Evolutionary conservation across 495 filamentous ascomycete species (phyloP), one percentile per base, ranked within the genome.

Genomic region (Aspergillus homomorphus): DNA sequence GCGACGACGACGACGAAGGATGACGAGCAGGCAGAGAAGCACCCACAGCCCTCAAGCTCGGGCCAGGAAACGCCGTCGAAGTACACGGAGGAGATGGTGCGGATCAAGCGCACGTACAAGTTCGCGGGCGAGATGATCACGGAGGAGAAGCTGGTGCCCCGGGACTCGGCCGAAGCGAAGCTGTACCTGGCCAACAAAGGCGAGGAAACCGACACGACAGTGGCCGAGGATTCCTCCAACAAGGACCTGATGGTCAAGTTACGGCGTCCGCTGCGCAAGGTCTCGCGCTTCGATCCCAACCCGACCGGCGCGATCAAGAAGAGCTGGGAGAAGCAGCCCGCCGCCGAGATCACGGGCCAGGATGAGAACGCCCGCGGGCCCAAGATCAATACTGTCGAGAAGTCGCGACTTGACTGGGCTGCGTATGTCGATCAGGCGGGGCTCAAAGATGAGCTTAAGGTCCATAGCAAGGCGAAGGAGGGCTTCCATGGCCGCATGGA

Each of bases 351-450:
- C 22, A 55, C 54, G 20, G 59, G 56, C 15, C 53, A 57, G 46
- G 66, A 65, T 43, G 65, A 68, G 30, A 69, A 74, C 61, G 78
- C 79, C 4, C 81, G 81, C 56, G 87, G 89, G 48, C 85, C 87
- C 68, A 97, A 97, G 67, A 82, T 98, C 67, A 98, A 96, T 69
- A 96, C 92, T 1, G 88, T 98, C 21, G 92, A 98, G 76, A 98
- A 98, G 78, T 92, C 89, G 38, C 81, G 89, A 51, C 80, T 96
- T 76, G 94, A 98, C 69, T 98, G 94, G 94, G 91, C 90, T 4
- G 87, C 87, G 45, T 96, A 90, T 66, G 95, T 98, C 49, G 92
- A 98, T 66, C 81, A 91, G 56, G 89, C 92, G 62, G 95, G 94
- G 2, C 88, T 98, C 73, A 86, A 86, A 64, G 94, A 96, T 67